These are phyloP conservation scores for Pichia sp. DNA, from an alignment of 1,139 yeast species.

Conservation along the genomic window DNA sequence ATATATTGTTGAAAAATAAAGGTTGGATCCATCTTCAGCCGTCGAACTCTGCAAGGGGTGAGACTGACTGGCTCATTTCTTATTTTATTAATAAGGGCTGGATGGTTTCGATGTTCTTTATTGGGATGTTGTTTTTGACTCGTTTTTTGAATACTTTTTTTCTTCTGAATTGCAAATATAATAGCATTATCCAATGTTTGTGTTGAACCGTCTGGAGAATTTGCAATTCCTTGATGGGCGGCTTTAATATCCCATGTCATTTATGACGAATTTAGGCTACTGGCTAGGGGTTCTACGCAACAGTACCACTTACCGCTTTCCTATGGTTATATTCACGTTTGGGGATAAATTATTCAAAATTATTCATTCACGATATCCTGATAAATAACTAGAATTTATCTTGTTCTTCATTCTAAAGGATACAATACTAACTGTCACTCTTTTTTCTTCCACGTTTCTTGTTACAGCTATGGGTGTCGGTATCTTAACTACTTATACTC, in stretches of 20 bases:
- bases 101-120: slow-evolving; percentile 3
- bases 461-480: slow-evolving; percentile 85
- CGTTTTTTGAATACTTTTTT: slow-evolving; percentile 2
- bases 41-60: too few relatives aligned
- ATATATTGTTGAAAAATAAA: slow-evolving; percentile 33
- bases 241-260: background rate
- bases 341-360: background rate
- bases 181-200: too few relatives aligned
- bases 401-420: background rate
- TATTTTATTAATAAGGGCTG: background rate
- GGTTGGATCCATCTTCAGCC: slow-evolving; percentile 10
- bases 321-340: background rate
- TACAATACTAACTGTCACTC: slow-evolving; percentile 12
- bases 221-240: too few relatives aligned
- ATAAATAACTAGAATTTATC: background rate
- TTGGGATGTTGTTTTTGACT: background rate
- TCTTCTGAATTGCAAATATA: background rate
- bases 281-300: too few relatives aligned
- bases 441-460: background rate
- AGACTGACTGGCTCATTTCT: background rate
- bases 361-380: slow-evolving; percentile 4
- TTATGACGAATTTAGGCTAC: background rate
- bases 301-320: background rate
- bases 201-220: too few relatives aligned
- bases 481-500: slow-evolving; percentile 78